Base-by-base conservation (phyloP, 1,284 basidiomycete species). In the Tilletia horrida region DNA sequence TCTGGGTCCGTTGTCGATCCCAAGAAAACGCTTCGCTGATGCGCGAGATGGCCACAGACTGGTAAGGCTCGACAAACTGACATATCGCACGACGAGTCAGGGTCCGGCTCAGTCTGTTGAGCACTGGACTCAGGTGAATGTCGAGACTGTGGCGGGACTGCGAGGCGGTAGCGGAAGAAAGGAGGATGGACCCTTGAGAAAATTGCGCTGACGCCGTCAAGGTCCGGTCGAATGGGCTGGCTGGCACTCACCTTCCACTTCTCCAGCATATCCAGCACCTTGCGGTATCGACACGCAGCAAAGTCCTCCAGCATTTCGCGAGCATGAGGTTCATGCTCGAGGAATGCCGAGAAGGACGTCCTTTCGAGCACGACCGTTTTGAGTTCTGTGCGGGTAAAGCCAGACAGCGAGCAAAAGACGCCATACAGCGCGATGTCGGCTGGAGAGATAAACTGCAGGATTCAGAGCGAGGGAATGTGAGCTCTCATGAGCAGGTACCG, bases 11-110 rank as follows among this genome's bases (percentile, higher is more conserved):
- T 79, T 90, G 88, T 18, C 90, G 86, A 68, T 85, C 84, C 88
- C 91, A 91, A 6, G 92, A 92, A 75, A 95, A 93, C 2, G 91
- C 90, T 1, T 82, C 82, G 47, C 88, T 88, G 89, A 94, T 91
- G 40, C 90, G 86, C 48, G 88, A 86, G 27, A 95, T 86, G 71
- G 87, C 86, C 78, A 94, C 90, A 18, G 89, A 87, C 50, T 89
- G 84, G 79, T 92, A 94, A 0, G 92, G 91, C 71, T 88, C 86
- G 84, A 93, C 91, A 83, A 93, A 93, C 29, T 79, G 74, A 35
- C 70, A 67, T 1, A 81, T 63, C 1, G 75, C 71, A 66, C 88
- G 88, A 70, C 88, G 87, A 21, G 87, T 87, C 78, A 93, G 88
- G 55, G 57, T 21, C 16, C 65, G 40, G 21, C 44, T 71, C 23